phyloP scores from a whole-genome alignment of 805 yeast genomes.

The Starmerella sirachaensis region DNA sequence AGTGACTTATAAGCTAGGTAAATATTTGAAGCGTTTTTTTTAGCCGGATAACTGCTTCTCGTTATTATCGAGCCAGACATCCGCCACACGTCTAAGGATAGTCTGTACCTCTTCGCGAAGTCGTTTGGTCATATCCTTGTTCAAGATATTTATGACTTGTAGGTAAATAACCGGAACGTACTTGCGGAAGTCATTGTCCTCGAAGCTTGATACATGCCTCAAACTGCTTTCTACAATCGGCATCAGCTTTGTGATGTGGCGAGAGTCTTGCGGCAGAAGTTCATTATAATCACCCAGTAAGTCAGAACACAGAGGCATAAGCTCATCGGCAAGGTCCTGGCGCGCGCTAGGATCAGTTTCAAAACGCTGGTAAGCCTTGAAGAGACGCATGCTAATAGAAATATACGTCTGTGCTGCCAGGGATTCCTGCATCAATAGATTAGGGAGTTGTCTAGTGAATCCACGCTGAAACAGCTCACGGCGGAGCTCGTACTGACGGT shows the following conservation, averaged over 20 bases:
- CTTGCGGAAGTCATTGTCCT: constrained; percentile 51
- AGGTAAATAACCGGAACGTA: constrained; percentile 18
- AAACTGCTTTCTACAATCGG: constrained; percentile 85
- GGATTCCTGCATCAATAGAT: constrained; percentile 81
- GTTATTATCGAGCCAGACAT: constrained; percentile 23
- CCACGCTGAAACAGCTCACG: constrained; percentile 87
- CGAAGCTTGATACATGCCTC: constrained; percentile 69
- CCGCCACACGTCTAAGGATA: constrained; percentile 38
- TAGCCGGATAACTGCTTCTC: too few species aligned
- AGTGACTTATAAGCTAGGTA: too few species aligned
- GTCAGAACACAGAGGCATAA: constrained; percentile 57
- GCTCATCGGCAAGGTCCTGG: constrained; percentile 39
- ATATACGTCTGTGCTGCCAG: constrained; percentile 80
- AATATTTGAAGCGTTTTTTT: too few species aligned
- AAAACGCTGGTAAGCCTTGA: constrained; percentile 43
- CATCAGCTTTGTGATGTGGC: constrained; percentile 75
- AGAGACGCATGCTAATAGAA: constrained; percentile 65
- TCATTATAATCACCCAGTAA: constrained; percentile 59
- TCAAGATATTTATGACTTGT: constrained; percentile 25
- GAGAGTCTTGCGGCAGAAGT: constrained; percentile 55
- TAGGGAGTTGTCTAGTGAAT: constrained; percentile 83
- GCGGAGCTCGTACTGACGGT: constrained; percentile 76
- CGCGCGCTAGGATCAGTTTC: constrained; percentile 40
- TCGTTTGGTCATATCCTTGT: constrained; percentile 29
- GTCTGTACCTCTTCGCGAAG: constrained; percentile 29